Evolutionary conservation across 441 rosid genomes (phyloP).

Genomic region (Populus hybrid): DNA sequence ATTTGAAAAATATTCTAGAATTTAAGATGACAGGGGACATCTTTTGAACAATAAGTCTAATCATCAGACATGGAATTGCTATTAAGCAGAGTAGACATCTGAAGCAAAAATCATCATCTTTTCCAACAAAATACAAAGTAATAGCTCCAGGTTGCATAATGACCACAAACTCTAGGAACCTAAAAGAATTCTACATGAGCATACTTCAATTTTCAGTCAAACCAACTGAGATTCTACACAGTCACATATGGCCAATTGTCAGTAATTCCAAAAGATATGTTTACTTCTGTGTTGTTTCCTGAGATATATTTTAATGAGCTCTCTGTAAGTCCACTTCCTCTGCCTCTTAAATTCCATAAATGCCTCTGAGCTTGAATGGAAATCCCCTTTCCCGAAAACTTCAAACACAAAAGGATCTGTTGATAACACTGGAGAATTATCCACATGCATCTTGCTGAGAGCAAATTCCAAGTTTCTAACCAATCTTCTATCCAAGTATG

Average conservation of each 20-base stretch:
- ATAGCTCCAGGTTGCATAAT: not conserved
- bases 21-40: not conserved
- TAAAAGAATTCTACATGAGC: not conserved
- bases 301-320: constrained; percentile 51
- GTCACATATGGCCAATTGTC: constrained; percentile 5
- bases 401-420: constrained; percentile 63
- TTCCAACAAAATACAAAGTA: not conserved
- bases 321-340: constrained; percentile 59
- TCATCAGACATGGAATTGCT: not conserved
- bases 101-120: not conserved
- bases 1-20: not conserved
- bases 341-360: constrained; percentile 52
- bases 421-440: constrained; percentile 39
- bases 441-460: constrained; percentile 47
- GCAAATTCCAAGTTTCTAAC: not conserved
- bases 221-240: not conserved
- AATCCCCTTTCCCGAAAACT: constrained; percentile 80
- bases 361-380: constrained; percentile 70
- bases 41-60: not conserved
- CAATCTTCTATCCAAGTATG: constrained; percentile 11
- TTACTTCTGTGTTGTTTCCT: constrained; percentile 56
- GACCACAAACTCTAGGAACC: not conserved
- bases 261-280: constrained; percentile 85
- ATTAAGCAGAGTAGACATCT: not conserved
- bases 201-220: not conserved